Base-by-base conservation (phyloP, 331 rosid species). In the Quercus lobata region DNA sequence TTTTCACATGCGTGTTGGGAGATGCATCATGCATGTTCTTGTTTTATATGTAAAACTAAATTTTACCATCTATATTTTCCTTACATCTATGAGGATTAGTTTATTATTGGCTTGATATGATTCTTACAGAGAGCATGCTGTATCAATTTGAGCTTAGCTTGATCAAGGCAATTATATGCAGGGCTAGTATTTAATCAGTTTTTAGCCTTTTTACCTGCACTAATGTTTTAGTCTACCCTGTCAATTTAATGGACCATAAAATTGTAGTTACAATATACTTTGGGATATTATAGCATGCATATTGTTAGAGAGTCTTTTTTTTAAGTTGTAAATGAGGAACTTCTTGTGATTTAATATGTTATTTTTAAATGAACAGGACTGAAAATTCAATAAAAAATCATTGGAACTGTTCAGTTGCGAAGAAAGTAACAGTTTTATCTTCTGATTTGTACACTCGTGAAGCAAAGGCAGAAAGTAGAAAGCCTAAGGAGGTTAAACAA, bases 351-450 rank as follows among this genome's bases (percentile, higher is more conserved):
- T 19, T 25, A 14, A 4, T 62, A 19, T 25, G 21, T 35, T 19
- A 9, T 7, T 29, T 24, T 37, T 56, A 27, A 41, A 44, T 84
- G 75, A 79, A 81, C 80, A 86, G 88, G 86, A 81, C 86, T 25
- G 90, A 87, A 61, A 84, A 84, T 72, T 41, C 82, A 24, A 87
- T 87, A 52, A 87, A 87, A 75, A 84, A 87, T 66, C 76, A 87
- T 34, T 87, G 88, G 90, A 87, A 84, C 71, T 81, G 82, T 75
- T 78, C 88, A 6, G 21, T 79, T 71, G 84, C 44, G 84, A 87
- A 80, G 74, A 87, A 57, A 69, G 5, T 54, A 27, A 69, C 74
- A 21, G 35, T 34, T 30, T 37, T 55, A 16, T 73, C 58, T 53
- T 41, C 78, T 61, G 53, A 30, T 52, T 21, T 54, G 17, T 18